Conservation (phyloP, 139 green algal species). For the Mesotaenium endlicherianum region DNA sequence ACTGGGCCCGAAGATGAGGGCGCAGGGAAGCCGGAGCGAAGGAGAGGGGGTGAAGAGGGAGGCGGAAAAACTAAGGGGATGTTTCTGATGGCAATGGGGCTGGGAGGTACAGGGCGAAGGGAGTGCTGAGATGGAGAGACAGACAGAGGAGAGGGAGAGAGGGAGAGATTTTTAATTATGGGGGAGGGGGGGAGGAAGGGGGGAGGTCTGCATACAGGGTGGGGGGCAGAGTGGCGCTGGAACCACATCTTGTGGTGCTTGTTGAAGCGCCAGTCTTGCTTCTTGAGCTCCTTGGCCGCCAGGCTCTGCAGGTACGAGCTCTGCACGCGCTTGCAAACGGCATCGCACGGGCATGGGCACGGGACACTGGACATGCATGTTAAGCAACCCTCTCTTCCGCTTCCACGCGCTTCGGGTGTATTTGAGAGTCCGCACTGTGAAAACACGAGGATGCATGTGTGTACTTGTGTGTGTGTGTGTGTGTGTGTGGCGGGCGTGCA, state of each 20-base stretch:
- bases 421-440: too few relatives aligned
- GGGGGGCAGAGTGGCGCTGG: constrained; percentile 80
- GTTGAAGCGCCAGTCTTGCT: constrained; percentile 92
- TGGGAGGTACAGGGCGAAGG: neutral
- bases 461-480: too few relatives aligned
- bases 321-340: too few relatives aligned
- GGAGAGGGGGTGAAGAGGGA: neutral
- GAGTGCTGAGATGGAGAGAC: neutral
- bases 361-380: too few relatives aligned
- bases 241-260: constrained; percentile 89
- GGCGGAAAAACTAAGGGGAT: neutral
- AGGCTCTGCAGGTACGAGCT: constrained; percentile 84
- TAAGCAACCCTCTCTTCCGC: too few relatives aligned
- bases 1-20: too few relatives aligned
- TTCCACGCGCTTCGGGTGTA: too few relatives aligned
- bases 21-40: too few relatives aligned
- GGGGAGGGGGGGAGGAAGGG: neutral
- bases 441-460: too few relatives aligned
- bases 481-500: too few relatives aligned
- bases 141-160: neutral
- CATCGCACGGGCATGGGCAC: too few relatives aligned
- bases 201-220: neutral
- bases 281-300: constrained; percentile 88
- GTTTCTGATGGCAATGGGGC: neutral
- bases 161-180: neutral